A percentile compares a stretch with the other conserved stretches of the same genome.
phyloP scores from a whole-genome alignment of 2,329 filamentous ascomycete species.

The Aspergillus latus region DNA sequence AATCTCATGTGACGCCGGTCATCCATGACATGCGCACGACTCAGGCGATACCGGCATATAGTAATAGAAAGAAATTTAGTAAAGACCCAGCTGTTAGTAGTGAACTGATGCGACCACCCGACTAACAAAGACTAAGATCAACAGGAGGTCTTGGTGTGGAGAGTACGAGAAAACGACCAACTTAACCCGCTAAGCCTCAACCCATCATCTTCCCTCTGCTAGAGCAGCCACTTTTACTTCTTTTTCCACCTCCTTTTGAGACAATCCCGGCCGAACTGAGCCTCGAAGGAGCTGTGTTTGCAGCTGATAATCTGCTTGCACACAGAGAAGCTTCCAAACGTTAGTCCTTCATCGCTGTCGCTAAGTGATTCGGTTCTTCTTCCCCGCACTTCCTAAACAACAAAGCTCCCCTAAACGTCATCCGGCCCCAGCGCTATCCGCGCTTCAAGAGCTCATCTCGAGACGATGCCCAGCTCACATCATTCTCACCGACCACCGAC shows the following conservation, averaged over 20 bases:
- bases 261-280: not conserved
- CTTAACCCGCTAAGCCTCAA: constrained; percentile 8
- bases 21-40: not conserved
- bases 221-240: not conserved
- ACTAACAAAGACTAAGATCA: not conserved
- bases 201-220: not conserved
- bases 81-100: not conserved
- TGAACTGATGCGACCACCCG: not conserved
- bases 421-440: not conserved
- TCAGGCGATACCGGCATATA: not conserved
- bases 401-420: not conserved
- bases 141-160: not conserved
- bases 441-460: constrained; percentile 6
- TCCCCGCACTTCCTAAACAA: constrained; percentile 11
- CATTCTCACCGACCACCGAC: constrained; percentile 23
- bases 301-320: not conserved
- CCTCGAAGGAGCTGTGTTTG: not conserved
- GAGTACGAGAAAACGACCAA: constrained; percentile 3
- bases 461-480: constrained; percentile 38
- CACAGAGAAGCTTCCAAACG: not conserved
- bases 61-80: not conserved
- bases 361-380: not conserved
- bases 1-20: constrained; percentile 1
- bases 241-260: not conserved
- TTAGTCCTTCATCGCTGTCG: not conserved